Percentiles rank a stretch among this genome's conserved stretches.
These are phyloP conservation scores for Psilocybe tampanensis DNA, from an alignment of 768 basidiomycete species.

Conservation along the genomic window DNA sequence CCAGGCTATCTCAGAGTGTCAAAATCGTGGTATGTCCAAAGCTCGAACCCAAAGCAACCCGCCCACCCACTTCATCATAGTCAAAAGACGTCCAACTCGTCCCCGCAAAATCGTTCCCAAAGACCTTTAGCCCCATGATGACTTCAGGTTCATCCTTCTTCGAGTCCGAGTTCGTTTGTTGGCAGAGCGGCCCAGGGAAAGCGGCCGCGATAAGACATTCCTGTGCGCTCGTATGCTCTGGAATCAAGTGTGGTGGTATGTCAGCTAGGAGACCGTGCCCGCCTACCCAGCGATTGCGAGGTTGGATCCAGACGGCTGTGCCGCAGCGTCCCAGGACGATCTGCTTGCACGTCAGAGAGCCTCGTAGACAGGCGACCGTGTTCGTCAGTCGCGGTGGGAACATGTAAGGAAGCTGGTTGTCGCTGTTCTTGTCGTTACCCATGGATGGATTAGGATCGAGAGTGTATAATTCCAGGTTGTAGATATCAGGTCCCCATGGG, in stretches of 20 bases:
- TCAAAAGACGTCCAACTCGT: slow-evolving; percentile 58
- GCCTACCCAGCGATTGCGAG: slow-evolving; percentile 43
- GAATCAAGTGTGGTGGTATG: slow-evolving; percentile 22
- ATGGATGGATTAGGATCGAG: slow-evolving; percentile 39
- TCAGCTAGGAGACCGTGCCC: slow-evolving; percentile 34
- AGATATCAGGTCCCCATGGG: slow-evolving; percentile 54
- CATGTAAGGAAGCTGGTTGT: slow-evolving; percentile 29
- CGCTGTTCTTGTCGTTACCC: too few species aligned
- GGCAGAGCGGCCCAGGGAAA: slow-evolving; percentile 49
- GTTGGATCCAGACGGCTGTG: slow-evolving; percentile 66
- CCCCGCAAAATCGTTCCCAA: slow-evolving; percentile 26
- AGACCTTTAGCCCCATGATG: slow-evolving; percentile 14
- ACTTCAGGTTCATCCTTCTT: neutral
- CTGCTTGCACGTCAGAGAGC: slow-evolving; percentile 55
- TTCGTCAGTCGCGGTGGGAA: slow-evolving; percentile 51
- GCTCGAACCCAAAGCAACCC: slow-evolving; percentile 53
- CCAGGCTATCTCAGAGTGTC: slow-evolving; percentile 30
- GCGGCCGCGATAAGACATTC: slow-evolving; percentile 50
- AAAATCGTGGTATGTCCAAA: slow-evolving; percentile 49
- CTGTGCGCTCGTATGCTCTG: slow-evolving; percentile 15
- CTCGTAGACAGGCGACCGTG: slow-evolving; percentile 43
- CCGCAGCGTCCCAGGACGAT: slow-evolving; percentile 56
- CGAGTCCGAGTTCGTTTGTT: too few species aligned
- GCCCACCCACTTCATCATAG: slow-evolving; percentile 60
- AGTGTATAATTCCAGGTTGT: slow-evolving; percentile 55